These are phyloP conservation scores for Pseudogymnoascus sp. DNA, from an alignment of 2,329 filamentous ascomycete genomes.

Conservation along the genomic window DNA sequence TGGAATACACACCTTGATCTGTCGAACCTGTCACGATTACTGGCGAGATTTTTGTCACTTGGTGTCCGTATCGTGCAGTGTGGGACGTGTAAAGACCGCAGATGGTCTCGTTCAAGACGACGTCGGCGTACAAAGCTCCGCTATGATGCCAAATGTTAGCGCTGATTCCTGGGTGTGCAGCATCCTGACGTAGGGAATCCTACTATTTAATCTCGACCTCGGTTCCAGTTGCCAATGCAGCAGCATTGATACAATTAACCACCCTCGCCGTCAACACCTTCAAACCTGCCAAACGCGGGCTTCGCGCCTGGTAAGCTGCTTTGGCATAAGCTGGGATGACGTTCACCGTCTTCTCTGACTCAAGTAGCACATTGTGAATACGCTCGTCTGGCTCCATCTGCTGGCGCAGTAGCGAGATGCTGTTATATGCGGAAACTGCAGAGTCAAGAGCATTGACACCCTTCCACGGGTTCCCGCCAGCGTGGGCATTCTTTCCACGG, in stretches of 20 bases:
- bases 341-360: constrained; percentile 46
- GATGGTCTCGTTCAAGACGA: constrained; percentile 45
- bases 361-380: constrained; percentile 41
- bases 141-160: neutral
- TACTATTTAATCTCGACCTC: constrained; percentile 34
- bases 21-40: constrained; percentile 36
- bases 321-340: constrained; percentile 46
- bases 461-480: constrained; percentile 49
- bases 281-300: constrained; percentile 35
- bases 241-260: constrained; percentile 39
- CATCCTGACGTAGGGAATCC: neutral
- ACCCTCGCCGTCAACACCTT: constrained; percentile 35
- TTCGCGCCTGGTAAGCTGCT: constrained; percentile 38
- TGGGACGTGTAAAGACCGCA: constrained; percentile 37
- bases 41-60: constrained; percentile 31
- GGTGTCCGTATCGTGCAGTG: constrained; percentile 34
- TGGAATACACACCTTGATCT: constrained; percentile 48
- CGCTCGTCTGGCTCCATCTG: constrained; percentile 45
- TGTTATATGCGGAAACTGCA: constrained; percentile 40
- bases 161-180: neutral
- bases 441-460: constrained; percentile 54
- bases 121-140: constrained; percentile 42
- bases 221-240: constrained; percentile 42
- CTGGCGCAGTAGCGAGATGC: constrained; percentile 45
- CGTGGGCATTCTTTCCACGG: constrained; percentile 47